phyloP scores from a whole-genome alignment of 2,329 filamentous ascomycete species.

The Ophiostoma pallidulum region DNA sequence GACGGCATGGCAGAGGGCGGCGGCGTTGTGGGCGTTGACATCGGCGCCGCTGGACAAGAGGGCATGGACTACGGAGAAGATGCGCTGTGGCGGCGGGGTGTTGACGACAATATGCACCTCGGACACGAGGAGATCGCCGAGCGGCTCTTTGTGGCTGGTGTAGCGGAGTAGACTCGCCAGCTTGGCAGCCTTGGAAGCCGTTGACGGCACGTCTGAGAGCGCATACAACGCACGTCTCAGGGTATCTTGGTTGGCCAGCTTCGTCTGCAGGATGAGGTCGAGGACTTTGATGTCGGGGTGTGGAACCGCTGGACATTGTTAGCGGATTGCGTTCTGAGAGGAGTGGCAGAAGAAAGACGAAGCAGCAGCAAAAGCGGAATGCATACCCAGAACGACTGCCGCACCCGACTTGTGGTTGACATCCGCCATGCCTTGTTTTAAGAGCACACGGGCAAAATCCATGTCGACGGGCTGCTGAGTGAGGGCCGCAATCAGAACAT shows the following conservation, averaged over 20 bases:
- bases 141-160: conserved; percentile 32
- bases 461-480: conserved; percentile 39
- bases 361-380: conserved; percentile 11
- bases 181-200: conserved; percentile 39
- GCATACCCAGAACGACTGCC: conserved; percentile 30
- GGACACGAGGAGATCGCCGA: conserved; percentile 37
- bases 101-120: conserved; percentile 40
- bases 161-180: conserved; percentile 37
- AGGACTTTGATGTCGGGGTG: conserved; percentile 40
- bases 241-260: conserved; percentile 34
- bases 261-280: conserved; percentile 36
- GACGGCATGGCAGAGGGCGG: conserved; percentile 42
- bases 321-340: too few species aligned
- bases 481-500: conserved; percentile 35
- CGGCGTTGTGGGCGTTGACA: conserved; percentile 43
- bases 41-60: conserved; percentile 44
- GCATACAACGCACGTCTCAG: conserved; percentile 34
- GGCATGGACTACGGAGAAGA: conserved; percentile 34
- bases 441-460: conserved; percentile 37
- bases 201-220: conserved; percentile 34
- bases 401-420: conserved; percentile 39
- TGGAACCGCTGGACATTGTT: conserved; percentile 24
- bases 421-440: conserved; percentile 43
- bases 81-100: conserved; percentile 28
- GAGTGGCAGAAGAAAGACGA: background rate